These are phyloP conservation scores for Westerdykella sp. DNA, from an alignment of 2,329 filamentous ascomycete genomes.

Conservation along the genomic window DNA sequence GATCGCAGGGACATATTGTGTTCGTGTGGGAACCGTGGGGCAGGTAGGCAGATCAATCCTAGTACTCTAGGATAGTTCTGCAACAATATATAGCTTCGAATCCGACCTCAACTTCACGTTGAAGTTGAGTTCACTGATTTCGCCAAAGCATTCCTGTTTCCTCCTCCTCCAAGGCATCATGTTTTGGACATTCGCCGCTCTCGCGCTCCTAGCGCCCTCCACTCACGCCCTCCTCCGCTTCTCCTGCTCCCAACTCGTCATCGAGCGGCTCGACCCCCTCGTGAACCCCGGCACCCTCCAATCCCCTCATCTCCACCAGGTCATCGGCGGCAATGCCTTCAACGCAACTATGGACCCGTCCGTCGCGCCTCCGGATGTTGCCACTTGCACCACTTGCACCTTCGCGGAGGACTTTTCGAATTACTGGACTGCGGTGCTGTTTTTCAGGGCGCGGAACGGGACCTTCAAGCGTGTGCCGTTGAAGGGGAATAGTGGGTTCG, in stretches of 20 bases:
- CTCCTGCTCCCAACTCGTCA: conserved; percentile 18
- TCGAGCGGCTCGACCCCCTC: conserved; percentile 18
- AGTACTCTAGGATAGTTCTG: too few species aligned
- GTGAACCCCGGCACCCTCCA: conserved; percentile 14
- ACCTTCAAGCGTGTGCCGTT: conserved; percentile 30
- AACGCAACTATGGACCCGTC: conserved; percentile 17
- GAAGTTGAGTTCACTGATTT: too few species aligned
- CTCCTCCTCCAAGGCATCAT: too few species aligned
- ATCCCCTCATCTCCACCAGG: conserved; percentile 16
- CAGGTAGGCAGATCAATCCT: too few species aligned
- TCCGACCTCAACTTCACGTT: too few species aligned
- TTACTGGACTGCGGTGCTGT: conserved; percentile 31
- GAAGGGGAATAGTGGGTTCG: conserved; percentile 32
- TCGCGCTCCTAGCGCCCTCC: conserved; percentile 11
- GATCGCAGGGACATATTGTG: too few species aligned
- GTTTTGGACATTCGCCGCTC: neutral
- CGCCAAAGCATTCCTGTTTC: too few species aligned
- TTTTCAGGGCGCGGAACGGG: conserved; percentile 26
- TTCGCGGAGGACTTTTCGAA: conserved; percentile 43
- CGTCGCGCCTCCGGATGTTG: conserved; percentile 7
- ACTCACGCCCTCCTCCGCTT: conserved; percentile 15
- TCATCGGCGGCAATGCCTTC: conserved; percentile 16
- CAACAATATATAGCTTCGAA: too few species aligned
- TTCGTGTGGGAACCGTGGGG: too few species aligned
- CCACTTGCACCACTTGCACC: conserved; percentile 19